phyloP scores from a whole-genome alignment of 805 yeast genomes.

The Wickerhamiella musiphila region DNA sequence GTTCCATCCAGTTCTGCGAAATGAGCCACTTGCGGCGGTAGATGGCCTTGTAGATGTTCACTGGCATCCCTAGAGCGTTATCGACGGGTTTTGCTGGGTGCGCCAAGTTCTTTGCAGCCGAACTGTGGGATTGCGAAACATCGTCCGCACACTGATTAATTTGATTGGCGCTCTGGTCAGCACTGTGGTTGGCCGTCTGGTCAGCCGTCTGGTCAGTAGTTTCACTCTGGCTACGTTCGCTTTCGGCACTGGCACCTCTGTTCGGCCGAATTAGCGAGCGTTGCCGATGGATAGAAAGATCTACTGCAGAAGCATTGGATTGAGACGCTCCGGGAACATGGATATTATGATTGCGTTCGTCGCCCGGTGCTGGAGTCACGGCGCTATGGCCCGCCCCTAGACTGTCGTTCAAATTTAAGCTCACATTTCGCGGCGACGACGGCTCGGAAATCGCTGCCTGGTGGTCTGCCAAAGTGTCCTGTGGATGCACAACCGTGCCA shows the following conservation, averaged over 20 bases:
- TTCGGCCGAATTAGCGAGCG: too few relatives aligned
- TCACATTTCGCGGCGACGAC: too few relatives aligned
- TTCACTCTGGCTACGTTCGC: not conserved
- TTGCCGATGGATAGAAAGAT: too few relatives aligned
- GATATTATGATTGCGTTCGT: too few relatives aligned
- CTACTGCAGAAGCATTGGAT: too few relatives aligned
- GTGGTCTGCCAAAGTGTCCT: constrained; percentile 1
- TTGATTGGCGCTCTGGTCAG: too few relatives aligned
- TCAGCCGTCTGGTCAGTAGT: not conserved
- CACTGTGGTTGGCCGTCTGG: not conserved
- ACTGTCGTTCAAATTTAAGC: too few relatives aligned
- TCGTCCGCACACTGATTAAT: too few relatives aligned
- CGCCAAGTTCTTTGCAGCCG: constrained; percentile 3
- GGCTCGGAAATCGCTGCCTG: not conserved
- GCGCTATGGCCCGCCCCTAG: too few relatives aligned
- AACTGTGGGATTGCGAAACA: not conserved
- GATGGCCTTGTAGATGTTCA: constrained; percentile 32
- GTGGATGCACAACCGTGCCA: too few relatives aligned
- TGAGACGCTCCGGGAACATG: too few relatives aligned
- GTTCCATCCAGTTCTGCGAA: constrained; percentile 65
- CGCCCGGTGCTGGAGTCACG: too few relatives aligned
- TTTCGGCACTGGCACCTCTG: not conserved
- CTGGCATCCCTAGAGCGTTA: constrained; percentile 14
- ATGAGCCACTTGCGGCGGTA: constrained; percentile 44
- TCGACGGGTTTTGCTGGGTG: constrained; percentile 3